Base-by-base conservation (phyloP, 305 asterid species). In the Ruellia speciosa region DNA sequence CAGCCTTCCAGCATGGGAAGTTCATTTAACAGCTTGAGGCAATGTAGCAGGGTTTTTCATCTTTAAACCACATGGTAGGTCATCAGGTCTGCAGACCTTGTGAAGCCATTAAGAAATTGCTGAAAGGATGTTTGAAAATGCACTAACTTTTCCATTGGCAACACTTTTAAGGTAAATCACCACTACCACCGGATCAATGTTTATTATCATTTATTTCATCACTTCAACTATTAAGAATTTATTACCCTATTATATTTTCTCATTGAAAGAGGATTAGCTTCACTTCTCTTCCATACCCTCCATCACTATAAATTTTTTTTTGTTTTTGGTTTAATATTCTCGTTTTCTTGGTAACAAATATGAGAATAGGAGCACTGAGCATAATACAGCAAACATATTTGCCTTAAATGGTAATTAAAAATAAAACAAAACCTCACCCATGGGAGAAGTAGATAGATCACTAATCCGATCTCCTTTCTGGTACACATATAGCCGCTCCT, bases 401-500 rank as follows among this genome's bases (percentile, higher is more conserved):
- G 56, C 18, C 60, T 16, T 59, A 47, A 18, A 48, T 19, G 66
- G 18, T 33, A 33, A 33, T 39, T 48, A 51, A 39, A 68, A 70
- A 66, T 31, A 61, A 60, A 65, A 34, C 4, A 24, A 24, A 24
- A 24, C 31, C 61, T n/a, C 79, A 86, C 95, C 97, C 63, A 50
- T 70, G 71, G 77, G 68, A 56, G 88, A 78, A 60, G 80, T 79
- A 46, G 95, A 66, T 51, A 79, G 66, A 72, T 72, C 62, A 60
- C 68, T 39, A 66, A 43, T 55, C 62, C 52, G 64, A 59, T 75
- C 84, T 62, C 70, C 87, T 81, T 93, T 86, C 69, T 75, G 70
- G 77, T 81, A 93, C 58, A 77, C 81, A 15, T 75, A 93, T 45
- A 93, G 68, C 46, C 95, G 77, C 58, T 81, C 85, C 77, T 80